Conservation (phyloP, 2,329 filamentous ascomycete genomes). For the Incumbomyces lentus region DNA sequence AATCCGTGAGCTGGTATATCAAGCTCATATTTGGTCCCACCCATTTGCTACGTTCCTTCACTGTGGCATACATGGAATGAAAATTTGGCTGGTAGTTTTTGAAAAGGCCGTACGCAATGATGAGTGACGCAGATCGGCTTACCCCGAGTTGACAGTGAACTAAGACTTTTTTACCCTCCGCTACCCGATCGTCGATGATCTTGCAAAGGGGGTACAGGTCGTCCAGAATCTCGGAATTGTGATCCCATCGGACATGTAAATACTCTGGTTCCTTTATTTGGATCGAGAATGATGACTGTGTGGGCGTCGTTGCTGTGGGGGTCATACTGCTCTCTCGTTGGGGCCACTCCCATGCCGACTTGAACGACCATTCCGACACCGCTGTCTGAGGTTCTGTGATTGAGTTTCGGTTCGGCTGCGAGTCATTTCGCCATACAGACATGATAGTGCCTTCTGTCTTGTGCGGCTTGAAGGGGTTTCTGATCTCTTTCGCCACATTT, state of each 20-base stretch:
- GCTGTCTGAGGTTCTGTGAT: slow-evolving; percentile 35
- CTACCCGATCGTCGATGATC: slow-evolving; percentile 50
- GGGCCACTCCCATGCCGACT: slow-evolving; percentile 38
- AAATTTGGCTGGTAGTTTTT: slow-evolving; percentile 53
- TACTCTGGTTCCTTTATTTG: slow-evolving; percentile 42
- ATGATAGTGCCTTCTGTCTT: slow-evolving; percentile 29
- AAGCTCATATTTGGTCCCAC: slow-evolving; percentile 60
- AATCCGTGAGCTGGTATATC: slow-evolving; percentile 58
- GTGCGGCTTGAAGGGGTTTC: slow-evolving; percentile 44
- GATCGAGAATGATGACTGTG: slow-evolving; percentile 9
- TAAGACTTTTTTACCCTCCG: slow-evolving; percentile 49
- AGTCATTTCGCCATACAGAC: slow-evolving; percentile 40
- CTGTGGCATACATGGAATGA: slow-evolving; percentile 53
- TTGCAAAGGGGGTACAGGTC: slow-evolving; percentile 51
- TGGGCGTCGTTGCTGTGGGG: slow-evolving; percentile 14
- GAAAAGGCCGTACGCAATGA: slow-evolving; percentile 56
- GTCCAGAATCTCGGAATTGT: slow-evolving; percentile 57
- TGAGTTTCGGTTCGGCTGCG: slow-evolving; percentile 26
- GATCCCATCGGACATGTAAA: slow-evolving; percentile 56
- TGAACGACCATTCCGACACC: slow-evolving; percentile 37
- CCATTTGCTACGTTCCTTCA: slow-evolving; percentile 56
- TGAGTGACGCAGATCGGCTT: slow-evolving; percentile 54
- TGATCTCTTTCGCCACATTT: slow-evolving; percentile 56
- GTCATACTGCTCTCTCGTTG: slow-evolving; percentile 23
- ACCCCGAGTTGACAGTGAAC: slow-evolving; percentile 57